phyloP scores from a whole-genome alignment of 1,284 basidiomycete genomes.

The Bjerkandera adusta region DNA sequence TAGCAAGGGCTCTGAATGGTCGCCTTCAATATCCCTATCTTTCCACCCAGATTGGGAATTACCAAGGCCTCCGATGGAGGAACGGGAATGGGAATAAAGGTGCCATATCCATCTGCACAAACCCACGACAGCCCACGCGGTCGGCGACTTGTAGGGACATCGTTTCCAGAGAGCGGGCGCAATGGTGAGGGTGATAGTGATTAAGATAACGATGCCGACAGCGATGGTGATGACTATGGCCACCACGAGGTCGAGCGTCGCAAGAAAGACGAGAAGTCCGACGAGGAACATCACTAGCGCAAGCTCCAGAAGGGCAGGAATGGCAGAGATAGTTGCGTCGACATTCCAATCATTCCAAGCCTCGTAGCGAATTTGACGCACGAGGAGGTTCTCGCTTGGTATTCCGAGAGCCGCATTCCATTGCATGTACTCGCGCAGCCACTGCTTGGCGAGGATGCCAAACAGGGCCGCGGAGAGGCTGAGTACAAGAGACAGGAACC shows the following conservation, averaged over 20 bases:
- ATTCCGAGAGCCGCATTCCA: slow-evolving; percentile 1
- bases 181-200: not conserved
- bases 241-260: slow-evolving; percentile 1
- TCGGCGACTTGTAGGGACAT: too few species aligned
- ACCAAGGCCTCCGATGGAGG: too few species aligned
- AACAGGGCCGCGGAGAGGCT: slow-evolving; percentile 8
- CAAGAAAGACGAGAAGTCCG: slow-evolving; percentile 5
- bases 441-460: slow-evolving; percentile 11
- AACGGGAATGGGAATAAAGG: too few species aligned
- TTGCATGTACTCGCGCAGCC: slow-evolving; percentile 7
- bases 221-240: too few species aligned
- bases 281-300: slow-evolving; percentile 7
- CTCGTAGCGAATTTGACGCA: slow-evolving; percentile 4
- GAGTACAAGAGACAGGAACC: slow-evolving; percentile 14
- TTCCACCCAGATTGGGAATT: too few species aligned
- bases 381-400: slow-evolving; percentile 2
- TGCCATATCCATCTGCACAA: too few species aligned
- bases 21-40: too few species aligned
- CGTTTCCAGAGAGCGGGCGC: too few species aligned
- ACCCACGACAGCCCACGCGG: too few species aligned
- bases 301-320: slow-evolving; percentile 5
- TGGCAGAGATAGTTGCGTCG: slow-evolving; percentile 1
- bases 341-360: not conserved
- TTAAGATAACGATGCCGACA: too few species aligned
- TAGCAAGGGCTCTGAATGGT: too few species aligned